phyloP scores from a whole-genome alignment of 352 stramenopile genomes.

The Phytophthora podocarpi region DNA sequence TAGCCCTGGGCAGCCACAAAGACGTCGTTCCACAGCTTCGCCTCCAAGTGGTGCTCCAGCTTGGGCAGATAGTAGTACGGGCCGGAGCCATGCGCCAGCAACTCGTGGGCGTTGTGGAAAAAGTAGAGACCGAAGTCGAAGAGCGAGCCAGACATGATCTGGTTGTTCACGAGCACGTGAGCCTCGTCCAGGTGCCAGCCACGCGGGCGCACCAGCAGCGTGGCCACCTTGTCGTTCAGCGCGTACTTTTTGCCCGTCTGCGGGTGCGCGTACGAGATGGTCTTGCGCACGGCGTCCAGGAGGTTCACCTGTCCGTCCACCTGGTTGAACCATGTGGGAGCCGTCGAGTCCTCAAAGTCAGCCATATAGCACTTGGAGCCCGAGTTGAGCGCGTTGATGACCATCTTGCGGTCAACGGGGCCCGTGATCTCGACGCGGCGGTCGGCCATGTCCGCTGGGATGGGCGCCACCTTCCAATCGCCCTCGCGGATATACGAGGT shows the following conservation, averaged over 20 bases:
- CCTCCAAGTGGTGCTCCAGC: conserved; percentile 95
- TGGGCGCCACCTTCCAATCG: conserved; percentile 76
- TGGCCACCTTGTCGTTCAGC: conserved; percentile 81
- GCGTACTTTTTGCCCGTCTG: conserved; percentile 77
- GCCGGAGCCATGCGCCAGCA: conserved; percentile 82
- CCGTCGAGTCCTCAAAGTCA: conserved; percentile 95
- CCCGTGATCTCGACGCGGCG: conserved; percentile 96
- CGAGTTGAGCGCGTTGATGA: conserved; percentile 97
- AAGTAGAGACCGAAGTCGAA: conserved; percentile 98
- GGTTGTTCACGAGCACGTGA: conserved; percentile 94
- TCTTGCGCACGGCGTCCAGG: conserved; percentile 90
- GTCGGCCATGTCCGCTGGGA: conserved; percentile 89
- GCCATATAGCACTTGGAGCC: conserved; percentile 96
- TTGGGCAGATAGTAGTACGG: conserved; percentile 98
- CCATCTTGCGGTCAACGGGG: conserved; percentile 96
- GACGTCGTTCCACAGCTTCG: conserved; percentile 97
- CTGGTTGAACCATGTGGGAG: conserved; percentile 94
- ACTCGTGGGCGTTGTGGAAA: conserved; percentile 94
- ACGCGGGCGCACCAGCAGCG: conserved; percentile 92
- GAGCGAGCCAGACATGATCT: conserved; percentile 91
- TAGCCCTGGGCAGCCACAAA: conserved; percentile 94
- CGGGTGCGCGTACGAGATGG: conserved; percentile 84
- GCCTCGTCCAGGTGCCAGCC: conserved; percentile 96
- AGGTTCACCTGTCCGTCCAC: conserved; percentile 95
- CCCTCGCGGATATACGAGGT: conserved; percentile 86